phyloP scores from a whole-genome alignment of 139 green algal species.

The Eudorina sp. region DNA sequence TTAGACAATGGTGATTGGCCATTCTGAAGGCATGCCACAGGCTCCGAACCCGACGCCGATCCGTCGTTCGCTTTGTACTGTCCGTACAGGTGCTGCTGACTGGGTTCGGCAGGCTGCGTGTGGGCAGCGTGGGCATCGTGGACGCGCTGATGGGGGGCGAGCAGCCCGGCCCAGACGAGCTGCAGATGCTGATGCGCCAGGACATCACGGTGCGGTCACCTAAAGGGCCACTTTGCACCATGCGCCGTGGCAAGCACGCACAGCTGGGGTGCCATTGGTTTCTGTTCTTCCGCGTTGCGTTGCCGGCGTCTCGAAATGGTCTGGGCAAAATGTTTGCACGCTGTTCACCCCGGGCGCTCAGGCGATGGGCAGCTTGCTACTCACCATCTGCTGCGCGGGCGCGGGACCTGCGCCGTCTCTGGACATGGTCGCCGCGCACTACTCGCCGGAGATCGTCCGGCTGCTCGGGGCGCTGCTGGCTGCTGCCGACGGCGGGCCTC shows the following conservation, averaged over 20 bases:
- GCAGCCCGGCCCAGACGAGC: slow-evolving; percentile 42
- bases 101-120: slow-evolving; percentile 69
- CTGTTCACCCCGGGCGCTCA: slow-evolving; percentile 30
- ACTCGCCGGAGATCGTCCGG: slow-evolving; percentile 74
- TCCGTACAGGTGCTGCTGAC: slow-evolving; percentile 82
- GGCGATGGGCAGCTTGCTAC: slow-evolving; percentile 81
- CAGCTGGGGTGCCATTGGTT: too few species aligned
- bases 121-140: slow-evolving; percentile 78
- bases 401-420: slow-evolving; percentile 60
- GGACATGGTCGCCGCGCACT: slow-evolving; percentile 75
- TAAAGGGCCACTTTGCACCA: too few species aligned
- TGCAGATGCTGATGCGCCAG: slow-evolving; percentile 41
- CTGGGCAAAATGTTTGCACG: too few species aligned
- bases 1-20: too few species aligned
- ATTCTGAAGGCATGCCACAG: too few species aligned
- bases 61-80: too few species aligned
- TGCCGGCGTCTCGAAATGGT: too few species aligned
- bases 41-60: too few species aligned
- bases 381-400: slow-evolving; percentile 83
- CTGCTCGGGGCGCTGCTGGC: slow-evolving; percentile 75
- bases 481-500: slow-evolving; percentile 59
- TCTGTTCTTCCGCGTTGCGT: too few species aligned
- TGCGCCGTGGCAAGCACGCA: too few species aligned
- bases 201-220: slow-evolving; percentile 52
- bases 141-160: slow-evolving; percentile 74